These are phyloP conservation scores for Fusarium clavum DNA, from an alignment of 2,329 filamentous ascomycete species.

Conservation along the genomic window DNA sequence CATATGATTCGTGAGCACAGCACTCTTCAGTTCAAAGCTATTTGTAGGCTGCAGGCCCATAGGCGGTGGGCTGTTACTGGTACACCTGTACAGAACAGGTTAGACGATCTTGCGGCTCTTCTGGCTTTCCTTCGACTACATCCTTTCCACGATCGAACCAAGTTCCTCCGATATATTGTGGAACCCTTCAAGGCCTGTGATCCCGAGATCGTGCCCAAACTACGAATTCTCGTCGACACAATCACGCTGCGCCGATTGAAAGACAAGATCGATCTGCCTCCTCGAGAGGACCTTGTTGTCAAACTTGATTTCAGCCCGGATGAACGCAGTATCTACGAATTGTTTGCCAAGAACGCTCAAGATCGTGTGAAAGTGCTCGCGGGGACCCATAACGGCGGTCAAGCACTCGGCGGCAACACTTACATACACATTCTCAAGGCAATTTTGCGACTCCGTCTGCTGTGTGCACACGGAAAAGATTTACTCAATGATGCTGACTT, in stretches of 20 bases:
- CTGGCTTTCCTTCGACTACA: conserved; percentile 86
- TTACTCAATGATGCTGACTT: conserved; percentile 87
- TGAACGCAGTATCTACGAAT: conserved; percentile 82
- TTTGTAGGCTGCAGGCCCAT: conserved; percentile 81
- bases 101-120: conserved; percentile 89
- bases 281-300: conserved; percentile 77
- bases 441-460: conserved; percentile 87
- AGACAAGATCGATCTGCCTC: conserved; percentile 86
- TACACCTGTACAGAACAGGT: conserved; percentile 92
- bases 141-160: conserved; percentile 82
- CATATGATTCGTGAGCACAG: conserved; percentile 91
- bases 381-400: conserved; percentile 67
- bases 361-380: conserved; percentile 82
- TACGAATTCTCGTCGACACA: conserved; percentile 92
- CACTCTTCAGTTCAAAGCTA: conserved; percentile 85
- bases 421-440: conserved; percentile 94
- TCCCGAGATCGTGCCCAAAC: conserved; percentile 82
- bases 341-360: conserved; percentile 84
- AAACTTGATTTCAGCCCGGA: conserved; percentile 79
- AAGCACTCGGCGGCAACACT: conserved; percentile 81
- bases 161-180: conserved; percentile 84
- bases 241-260: conserved; percentile 92
- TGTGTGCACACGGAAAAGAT: conserved; percentile 95
- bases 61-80: conserved; percentile 97
- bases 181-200: conserved; percentile 89